These are phyloP conservation scores for Bipolaris oryzae DNA, from an alignment of 2,329 filamentous ascomycete species.

Conservation along the genomic window DNA sequence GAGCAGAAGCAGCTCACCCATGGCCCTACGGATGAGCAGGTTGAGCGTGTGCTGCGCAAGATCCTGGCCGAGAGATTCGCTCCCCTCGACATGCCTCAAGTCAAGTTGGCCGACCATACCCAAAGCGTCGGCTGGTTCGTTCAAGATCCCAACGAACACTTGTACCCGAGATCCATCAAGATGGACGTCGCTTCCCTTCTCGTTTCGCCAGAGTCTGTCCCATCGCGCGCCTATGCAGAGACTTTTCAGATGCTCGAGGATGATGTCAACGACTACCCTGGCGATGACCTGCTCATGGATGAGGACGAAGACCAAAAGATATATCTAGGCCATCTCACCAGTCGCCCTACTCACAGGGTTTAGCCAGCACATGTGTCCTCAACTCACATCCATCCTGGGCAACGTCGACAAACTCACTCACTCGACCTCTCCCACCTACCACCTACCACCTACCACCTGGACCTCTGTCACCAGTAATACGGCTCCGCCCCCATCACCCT, in stretches of 20 bases:
- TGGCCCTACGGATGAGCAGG: constrained; percentile 41
- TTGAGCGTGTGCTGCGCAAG: constrained; percentile 45
- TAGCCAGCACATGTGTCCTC: background rate
- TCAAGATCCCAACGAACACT: constrained; percentile 17
- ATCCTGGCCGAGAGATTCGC: constrained; percentile 43
- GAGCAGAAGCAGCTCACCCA: constrained; percentile 33
- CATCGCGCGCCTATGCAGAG: constrained; percentile 35
- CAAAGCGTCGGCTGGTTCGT: constrained; percentile 30
- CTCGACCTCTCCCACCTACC: background rate
- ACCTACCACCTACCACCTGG: no score
- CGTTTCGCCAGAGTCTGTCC: constrained; percentile 38
- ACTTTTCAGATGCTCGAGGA: constrained; percentile 39
- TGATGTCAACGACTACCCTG: constrained; percentile 27
- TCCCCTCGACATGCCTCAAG: constrained; percentile 16
- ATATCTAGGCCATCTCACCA: background rate
- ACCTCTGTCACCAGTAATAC: background rate
- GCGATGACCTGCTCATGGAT: constrained; percentile 3
- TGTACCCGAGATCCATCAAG: constrained; percentile 22
- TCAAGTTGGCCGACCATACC: constrained; percentile 10
- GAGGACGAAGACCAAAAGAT: constrained; percentile 8
- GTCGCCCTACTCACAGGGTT: constrained; percentile 7
- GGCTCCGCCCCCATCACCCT: background rate
- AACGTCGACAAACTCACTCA: background rate
- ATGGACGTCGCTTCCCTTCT: constrained; percentile 31
- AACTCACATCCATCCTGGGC: background rate